Conservation (phyloP, 2,329 filamentous ascomycete species). For the Nemania sp. region DNA sequence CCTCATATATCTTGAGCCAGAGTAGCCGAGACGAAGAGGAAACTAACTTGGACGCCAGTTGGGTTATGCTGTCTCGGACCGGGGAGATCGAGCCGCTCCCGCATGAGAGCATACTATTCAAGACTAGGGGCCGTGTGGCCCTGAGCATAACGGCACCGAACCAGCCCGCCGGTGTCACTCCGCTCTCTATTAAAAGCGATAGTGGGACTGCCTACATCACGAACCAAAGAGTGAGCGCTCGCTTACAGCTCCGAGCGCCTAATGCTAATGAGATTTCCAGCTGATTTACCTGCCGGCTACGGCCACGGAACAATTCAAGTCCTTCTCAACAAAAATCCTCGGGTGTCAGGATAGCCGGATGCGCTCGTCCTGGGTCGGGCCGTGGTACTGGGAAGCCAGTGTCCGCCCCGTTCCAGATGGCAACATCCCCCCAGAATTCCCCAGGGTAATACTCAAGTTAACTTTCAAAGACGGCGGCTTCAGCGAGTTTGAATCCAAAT, state of each 20-base stretch:
- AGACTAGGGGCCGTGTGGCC: conserved; percentile 76
- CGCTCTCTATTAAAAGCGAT: conserved; percentile 72
- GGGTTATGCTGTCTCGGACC: conserved; percentile 86
- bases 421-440: conserved; percentile 74
- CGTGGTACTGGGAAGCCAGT: conserved; percentile 83
- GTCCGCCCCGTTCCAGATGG: conserved; percentile 82
- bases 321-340: conserved; percentile 85
- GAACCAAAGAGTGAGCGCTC: conserved; percentile 73
- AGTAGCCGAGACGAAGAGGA: conserved; percentile 46
- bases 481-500: conserved; percentile 82
- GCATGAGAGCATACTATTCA: conserved; percentile 79
- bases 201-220: conserved; percentile 79
- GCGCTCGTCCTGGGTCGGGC: conserved; percentile 86
- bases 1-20: conserved; percentile 46
- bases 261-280: conserved; percentile 47
- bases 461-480: conserved; percentile 96
- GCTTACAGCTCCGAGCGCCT: conserved; percentile 5
- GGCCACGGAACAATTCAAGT: conserved; percentile 72
- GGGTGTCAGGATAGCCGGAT: conserved; percentile 86
- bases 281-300: conserved; percentile 83
- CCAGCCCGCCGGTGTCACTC: conserved; percentile 63
- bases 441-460: conserved; percentile 77
- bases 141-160: conserved; percentile 74
- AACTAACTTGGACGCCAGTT: conserved; percentile 64
- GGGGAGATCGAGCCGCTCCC: conserved; percentile 81